phyloP scores from a whole-genome alignment of 371 early-diverging fungal genomes.

The Smittium mucronatum region DNA sequence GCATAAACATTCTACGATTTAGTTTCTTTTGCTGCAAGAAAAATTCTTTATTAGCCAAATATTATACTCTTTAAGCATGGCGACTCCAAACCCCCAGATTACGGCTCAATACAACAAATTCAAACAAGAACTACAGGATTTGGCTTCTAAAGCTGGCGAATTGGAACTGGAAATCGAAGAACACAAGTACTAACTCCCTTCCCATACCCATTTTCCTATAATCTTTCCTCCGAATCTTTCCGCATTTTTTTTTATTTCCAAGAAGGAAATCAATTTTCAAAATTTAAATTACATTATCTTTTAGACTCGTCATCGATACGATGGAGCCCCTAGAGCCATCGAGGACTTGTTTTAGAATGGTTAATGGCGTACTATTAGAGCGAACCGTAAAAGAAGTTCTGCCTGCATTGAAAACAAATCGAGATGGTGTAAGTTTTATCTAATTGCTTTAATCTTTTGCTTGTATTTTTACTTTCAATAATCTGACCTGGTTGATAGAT shows the following conservation, averaged over 20 bases:
- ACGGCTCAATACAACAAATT: conserved; percentile 52
- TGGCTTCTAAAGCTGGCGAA: conserved; percentile 86
- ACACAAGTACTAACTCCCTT: conserved; percentile 56
- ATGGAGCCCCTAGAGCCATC: conserved; percentile 63
- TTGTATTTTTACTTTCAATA: not conserved
- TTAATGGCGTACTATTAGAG: conserved; percentile 88
- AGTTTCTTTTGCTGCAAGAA: too few relatives aligned
- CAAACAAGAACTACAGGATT: conserved; percentile 68
- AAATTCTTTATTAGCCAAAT: too few relatives aligned
- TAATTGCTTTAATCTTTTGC: not conserved
- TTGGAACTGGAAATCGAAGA: conserved; percentile 88
- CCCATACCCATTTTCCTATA: too few relatives aligned
- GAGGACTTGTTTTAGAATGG: conserved; percentile 84
- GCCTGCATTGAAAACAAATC: conserved; percentile 77
- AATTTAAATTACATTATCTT: not conserved
- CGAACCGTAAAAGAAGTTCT: conserved; percentile 83
- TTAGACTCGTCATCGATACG: conserved; percentile 83
- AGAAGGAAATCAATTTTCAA: not conserved
- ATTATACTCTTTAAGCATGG: too few relatives aligned
- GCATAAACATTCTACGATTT: too few relatives aligned
- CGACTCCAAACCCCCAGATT: not conserved
- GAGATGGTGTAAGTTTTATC: conserved; percentile 39
- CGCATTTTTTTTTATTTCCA: not conserved
- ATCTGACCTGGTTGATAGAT: not conserved
- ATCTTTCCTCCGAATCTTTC: too few relatives aligned